phyloP scores from a whole-genome alignment of 2,329 filamentous ascomycete genomes.

The Chaetomiaceae sp. region DNA sequence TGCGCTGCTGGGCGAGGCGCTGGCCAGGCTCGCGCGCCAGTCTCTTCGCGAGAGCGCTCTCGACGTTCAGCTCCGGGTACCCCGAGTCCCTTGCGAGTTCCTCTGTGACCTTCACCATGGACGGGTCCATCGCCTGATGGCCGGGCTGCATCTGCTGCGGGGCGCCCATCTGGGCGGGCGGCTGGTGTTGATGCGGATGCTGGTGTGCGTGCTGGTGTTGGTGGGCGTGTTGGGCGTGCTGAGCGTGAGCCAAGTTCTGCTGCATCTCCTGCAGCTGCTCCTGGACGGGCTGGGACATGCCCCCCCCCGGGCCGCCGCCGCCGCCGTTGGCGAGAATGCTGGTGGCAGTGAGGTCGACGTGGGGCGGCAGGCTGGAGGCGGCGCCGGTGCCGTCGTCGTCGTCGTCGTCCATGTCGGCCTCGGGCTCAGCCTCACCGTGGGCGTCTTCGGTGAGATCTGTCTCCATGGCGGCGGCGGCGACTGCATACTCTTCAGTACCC shows the following conservation, averaged over 20 bases:
- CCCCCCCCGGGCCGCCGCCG: constrained; percentile 16
- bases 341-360: constrained; percentile 31
- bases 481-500: constrained; percentile 28
- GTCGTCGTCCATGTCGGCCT: constrained; percentile 27
- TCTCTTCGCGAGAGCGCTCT: constrained; percentile 52
- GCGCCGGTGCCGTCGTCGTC: constrained; percentile 18
- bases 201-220: constrained; percentile 22
- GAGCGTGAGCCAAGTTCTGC: constrained; percentile 24
- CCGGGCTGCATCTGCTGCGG: constrained; percentile 16
- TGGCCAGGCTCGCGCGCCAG: constrained; percentile 47
- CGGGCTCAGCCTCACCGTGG: constrained; percentile 25
- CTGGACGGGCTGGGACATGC: constrained; percentile 23
- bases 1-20: constrained; percentile 49
- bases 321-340: constrained; percentile 33
- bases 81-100: constrained; percentile 45
- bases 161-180: constrained; percentile 27
- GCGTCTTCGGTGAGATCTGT: constrained; percentile 25
- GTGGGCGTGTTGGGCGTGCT: constrained; percentile 28
- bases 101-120: constrained; percentile 40
- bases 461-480: constrained; percentile 30
- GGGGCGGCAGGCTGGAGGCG: constrained; percentile 18
- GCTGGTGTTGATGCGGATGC: constrained; percentile 30
- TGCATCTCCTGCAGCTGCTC: constrained; percentile 27
- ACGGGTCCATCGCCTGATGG: constrained; percentile 24
- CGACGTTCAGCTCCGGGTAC: constrained; percentile 44